Evolutionary conservation across 2,329 filamentous ascomycete species (phyloP).

Genomic region (Neospermospora avenae): DNA sequence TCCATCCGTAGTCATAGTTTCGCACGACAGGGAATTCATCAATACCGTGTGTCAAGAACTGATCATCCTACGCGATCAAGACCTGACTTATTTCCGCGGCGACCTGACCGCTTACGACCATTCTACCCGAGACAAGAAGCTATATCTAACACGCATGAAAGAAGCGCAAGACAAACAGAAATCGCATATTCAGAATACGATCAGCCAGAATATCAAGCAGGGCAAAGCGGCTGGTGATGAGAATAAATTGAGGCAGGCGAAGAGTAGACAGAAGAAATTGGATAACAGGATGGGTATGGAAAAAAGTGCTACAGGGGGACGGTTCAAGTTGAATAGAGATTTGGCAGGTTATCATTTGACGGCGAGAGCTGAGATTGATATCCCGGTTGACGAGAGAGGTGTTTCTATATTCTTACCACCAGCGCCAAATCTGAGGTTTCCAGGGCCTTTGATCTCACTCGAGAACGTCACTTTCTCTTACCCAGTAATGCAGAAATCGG

Average conservation of each 20-base stretch:
- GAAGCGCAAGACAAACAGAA: slow-evolving; percentile 79
- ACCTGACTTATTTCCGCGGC: slow-evolving; percentile 71
- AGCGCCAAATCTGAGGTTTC: slow-evolving; percentile 69
- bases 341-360: slow-evolving; percentile 58
- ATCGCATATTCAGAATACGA: slow-evolving; percentile 75
- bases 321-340: slow-evolving; percentile 81
- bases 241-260: slow-evolving; percentile 82
- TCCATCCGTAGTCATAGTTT: slow-evolving; percentile 73
- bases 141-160: slow-evolving; percentile 70
- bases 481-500: slow-evolving; percentile 33
- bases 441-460: slow-evolving; percentile 68
- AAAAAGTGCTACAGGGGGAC: slow-evolving; percentile 65
- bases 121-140: slow-evolving; percentile 63
- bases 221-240: slow-evolving; percentile 77
- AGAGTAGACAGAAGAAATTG: slow-evolving; percentile 78
- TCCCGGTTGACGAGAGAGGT: slow-evolving; percentile 60
- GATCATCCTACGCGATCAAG: slow-evolving; percentile 70
- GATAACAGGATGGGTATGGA: slow-evolving; percentile 78
- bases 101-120: slow-evolving; percentile 70
- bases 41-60: slow-evolving; percentile 73
- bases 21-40: slow-evolving; percentile 80
- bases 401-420: slow-evolving; percentile 58
- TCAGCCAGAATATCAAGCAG: slow-evolving; percentile 69
- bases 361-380: slow-evolving; percentile 64
- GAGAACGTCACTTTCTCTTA: slow-evolving; percentile 70